phyloP scores from a whole-genome alignment of 495 filamentous ascomycete genomes.

The Aspergillus incahuasiensis region DNA sequence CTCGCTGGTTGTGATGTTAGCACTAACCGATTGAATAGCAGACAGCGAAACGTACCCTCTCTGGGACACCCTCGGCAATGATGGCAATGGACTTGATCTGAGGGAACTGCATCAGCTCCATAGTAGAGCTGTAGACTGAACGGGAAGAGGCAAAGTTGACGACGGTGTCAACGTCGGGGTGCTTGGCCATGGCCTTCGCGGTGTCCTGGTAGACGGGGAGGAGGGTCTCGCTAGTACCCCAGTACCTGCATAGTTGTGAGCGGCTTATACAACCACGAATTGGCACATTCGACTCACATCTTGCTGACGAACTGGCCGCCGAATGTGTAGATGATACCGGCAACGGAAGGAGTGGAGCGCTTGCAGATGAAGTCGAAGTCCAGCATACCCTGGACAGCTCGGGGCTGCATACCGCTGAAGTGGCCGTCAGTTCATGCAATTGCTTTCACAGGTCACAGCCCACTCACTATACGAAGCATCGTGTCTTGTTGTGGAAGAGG shows the following conservation, averaged over 20 bases:
- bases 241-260: slow-evolving; percentile 58
- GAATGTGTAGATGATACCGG: slow-evolving; percentile 99
- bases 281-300: slow-evolving; percentile 56
- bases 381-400: slow-evolving; percentile 98
- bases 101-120: slow-evolving; percentile 96
- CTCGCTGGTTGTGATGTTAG: slow-evolving; percentile 56
- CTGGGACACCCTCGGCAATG: slow-evolving; percentile 98
- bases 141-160: slow-evolving; percentile 99
- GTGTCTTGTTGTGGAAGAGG: slow-evolving; percentile 97
- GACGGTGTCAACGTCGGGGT: slow-evolving; percentile 92
- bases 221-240: slow-evolving; percentile 98
- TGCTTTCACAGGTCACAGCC: background rate
- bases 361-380: slow-evolving; percentile 99
- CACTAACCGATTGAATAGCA: background rate
- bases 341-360: slow-evolving; percentile 90
- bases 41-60: slow-evolving; percentile 65
- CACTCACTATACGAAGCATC: slow-evolving; percentile 96
- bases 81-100: slow-evolving; percentile 98
- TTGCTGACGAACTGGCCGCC: slow-evolving; percentile 99
- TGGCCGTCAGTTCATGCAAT: slow-evolving; percentile 15
- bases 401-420: slow-evolving; percentile 84
- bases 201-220: slow-evolving; percentile 97
- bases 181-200: slow-evolving; percentile 91
- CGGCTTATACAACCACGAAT: background rate
- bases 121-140: slow-evolving; percentile 93